A percentile compares a stretch with the other conserved stretches of the same genome.
phyloP scores from a whole-genome alignment of 1,284 basidiomycete species.

The Melampsora larici-populina region DNA sequence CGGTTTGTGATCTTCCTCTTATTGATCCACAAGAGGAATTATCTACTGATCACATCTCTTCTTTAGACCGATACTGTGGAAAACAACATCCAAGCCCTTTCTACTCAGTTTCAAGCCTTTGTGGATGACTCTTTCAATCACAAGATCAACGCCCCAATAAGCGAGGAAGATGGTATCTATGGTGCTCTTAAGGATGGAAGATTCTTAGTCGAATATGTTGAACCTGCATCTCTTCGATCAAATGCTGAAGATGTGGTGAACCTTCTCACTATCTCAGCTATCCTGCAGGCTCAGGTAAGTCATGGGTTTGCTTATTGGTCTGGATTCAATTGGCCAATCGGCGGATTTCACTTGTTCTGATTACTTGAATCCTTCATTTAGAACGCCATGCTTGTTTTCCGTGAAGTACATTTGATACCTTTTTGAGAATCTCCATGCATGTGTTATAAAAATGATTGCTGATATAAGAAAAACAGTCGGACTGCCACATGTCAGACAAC shows the following conservation, averaged over 20 bases:
- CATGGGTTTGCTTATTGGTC: neutral
- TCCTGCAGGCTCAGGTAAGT: conserved; percentile 36
- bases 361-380: conserved; percentile 7
- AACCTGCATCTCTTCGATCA: conserved; percentile 11
- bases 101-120: conserved; percentile 13
- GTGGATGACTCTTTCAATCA: conserved; percentile 20
- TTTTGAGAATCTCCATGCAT: neutral
- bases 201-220: conserved; percentile 6
- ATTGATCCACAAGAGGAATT: neutral
- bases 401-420: conserved; percentile 16
- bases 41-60: neutral
- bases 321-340: neutral
- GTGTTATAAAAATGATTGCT: neutral
- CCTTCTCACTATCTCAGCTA: conserved; percentile 22
- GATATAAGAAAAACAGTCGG: neutral
- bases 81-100: conserved; percentile 14
- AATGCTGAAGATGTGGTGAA: conserved; percentile 23
- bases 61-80: conserved; percentile 33
- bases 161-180: conserved; percentile 35
- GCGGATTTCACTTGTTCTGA: neutral
- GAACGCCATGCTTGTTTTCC: conserved; percentile 37
- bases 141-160: conserved; percentile 39
- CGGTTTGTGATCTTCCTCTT: conserved; percentile 11
- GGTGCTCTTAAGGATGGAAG: conserved; percentile 25
- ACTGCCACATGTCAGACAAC: neutral